Base-by-base conservation (phyloP, 164 flowering plant genomes). In the Buxus sempervirens region DNA sequence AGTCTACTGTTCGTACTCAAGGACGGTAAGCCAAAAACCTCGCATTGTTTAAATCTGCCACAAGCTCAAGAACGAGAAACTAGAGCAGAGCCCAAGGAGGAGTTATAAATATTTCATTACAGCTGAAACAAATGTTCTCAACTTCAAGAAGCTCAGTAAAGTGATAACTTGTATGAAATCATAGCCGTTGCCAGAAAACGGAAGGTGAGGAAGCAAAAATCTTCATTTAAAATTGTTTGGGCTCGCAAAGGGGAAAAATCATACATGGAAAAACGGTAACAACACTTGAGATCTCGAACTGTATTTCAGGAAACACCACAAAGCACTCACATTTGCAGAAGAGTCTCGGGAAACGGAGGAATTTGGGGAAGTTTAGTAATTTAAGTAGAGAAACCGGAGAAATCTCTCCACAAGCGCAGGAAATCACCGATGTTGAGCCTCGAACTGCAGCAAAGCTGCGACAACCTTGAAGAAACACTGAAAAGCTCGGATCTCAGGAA, bases 371-470 rank as follows among this genome's bases (percentile, higher is more conserved):
- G 5, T 22, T 38, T n/a, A 32, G 23, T 25, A 63, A 22, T 18
- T 45, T 45, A 67, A 41, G 60, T 20, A 32, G 51, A 60, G 45
- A 54, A 72, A 66, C 70, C 70, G 70, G 62, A 67, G 64, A 72
- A 65, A 63, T 60, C 60, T 41, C 55, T 54, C 42, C 62, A 41
- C 22, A 25, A 6, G 19, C 32, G 10, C 28, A 20, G 19, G 38
- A 59, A 41, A 32, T 25, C n/a, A 22, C 16, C 4, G 62, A 45
- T 66, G 54, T 21, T 22, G 25, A 54, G 0, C 42, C 42, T 21
- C n/a, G 18, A 58, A 51, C 59, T 25, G 56, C 58, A 61, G 63
- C 16, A 38, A 6, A 48, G 49, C 27, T 68, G 32, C 25, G 22
- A 16, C 54, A 26, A 25, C 9, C 7, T 1, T 15, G 54, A 58